Percentiles rank a stretch among this genome's conserved stretches.
Evolutionary conservation across 768 basidiomycete species (phyloP).

Genomic region (Chlorophyllum brunneum): DNA sequence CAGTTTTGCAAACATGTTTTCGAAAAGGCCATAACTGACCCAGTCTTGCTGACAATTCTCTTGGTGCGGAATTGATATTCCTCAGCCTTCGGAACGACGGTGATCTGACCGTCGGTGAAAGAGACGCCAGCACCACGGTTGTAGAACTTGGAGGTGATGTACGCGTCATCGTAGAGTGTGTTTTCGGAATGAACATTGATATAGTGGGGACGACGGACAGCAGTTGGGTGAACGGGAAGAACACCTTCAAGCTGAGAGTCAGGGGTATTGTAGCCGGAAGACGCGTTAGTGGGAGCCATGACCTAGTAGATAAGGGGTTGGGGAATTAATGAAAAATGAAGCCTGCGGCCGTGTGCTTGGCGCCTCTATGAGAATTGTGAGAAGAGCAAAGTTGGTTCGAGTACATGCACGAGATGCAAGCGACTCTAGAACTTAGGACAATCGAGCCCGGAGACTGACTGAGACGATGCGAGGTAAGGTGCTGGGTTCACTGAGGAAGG

Average conservation of each 20-base stretch:
- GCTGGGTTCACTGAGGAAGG: conserved; percentile 2
- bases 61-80: conserved; percentile 90
- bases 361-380: conserved; percentile 87
- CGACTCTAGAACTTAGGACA: conserved; percentile 22
- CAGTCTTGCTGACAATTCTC: conserved; percentile 84
- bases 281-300: conserved; percentile 52
- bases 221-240: conserved; percentile 79
- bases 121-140: conserved; percentile 76
- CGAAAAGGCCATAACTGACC: conserved; percentile 50
- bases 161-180: conserved; percentile 75
- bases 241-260: conserved; percentile 66
- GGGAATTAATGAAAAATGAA: conserved; percentile 47
- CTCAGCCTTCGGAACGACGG: conserved; percentile 74
- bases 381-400: conserved; percentile 88
- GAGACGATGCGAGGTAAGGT: conserved; percentile 1
- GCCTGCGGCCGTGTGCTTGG: conserved; percentile 75
- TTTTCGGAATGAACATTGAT: conserved; percentile 82
- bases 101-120: conserved; percentile 70
- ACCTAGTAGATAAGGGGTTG: conserved; percentile 17
- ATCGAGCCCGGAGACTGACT: conserved; percentile 17
- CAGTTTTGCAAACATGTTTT: no score
- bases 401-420: conserved; percentile 78
- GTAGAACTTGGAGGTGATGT: conserved; percentile 77
- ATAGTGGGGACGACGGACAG: conserved; percentile 69
- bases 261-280: conserved; percentile 72